phyloP scores from a whole-genome alignment of 106 monocot genomes.

The Agapanthus africanus region DNA sequence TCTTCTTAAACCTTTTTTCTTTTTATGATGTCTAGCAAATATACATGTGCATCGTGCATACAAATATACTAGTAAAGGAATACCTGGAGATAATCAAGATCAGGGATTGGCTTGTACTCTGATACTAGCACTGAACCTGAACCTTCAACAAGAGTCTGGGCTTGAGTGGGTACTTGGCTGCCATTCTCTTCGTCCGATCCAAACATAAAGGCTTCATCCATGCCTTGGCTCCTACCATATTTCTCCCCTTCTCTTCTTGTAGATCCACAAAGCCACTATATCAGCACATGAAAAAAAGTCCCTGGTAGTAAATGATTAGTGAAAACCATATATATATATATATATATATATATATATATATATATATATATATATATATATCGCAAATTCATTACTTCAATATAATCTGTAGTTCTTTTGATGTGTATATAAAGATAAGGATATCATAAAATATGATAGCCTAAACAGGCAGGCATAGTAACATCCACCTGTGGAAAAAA shows the following conservation, averaged over 20 bases:
- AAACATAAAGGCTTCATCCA: conserved; percentile 24
- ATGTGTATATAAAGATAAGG: too few relatives aligned
- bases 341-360: too few relatives aligned
- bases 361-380: too few relatives aligned
- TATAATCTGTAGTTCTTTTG: too few relatives aligned
- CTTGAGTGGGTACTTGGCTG: conserved; percentile 68
- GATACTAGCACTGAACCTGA: conserved; percentile 56
- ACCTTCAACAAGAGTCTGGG: conserved; percentile 74
- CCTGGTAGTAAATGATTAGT: conserved; percentile 97
- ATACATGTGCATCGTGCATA: too few relatives aligned
- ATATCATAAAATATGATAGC: too few relatives aligned
- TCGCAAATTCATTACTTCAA: too few relatives aligned
- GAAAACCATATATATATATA: conserved; percentile 80
- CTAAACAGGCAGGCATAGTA: too few relatives aligned
- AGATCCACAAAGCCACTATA: conserved; percentile 67
- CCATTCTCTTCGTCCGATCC: conserved; percentile 49
- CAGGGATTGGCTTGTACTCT: conserved; percentile 35
- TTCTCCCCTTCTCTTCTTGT: conserved; percentile 24
- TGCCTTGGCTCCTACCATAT: conserved; percentile 20
- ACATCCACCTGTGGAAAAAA: too few relatives aligned
- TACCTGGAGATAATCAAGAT: conserved; percentile 96
- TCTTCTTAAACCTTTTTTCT: too few relatives aligned
- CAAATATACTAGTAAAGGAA: background rate
- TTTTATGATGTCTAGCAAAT: too few relatives aligned
- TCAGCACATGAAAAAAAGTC: conserved; percentile 71